Evolutionary conservation across 202 grass and related monocot genomes (phyloP), one percentile per base, ranked within the genome.

Genomic region (Bolboschoenoplectus hybrid): DNA sequence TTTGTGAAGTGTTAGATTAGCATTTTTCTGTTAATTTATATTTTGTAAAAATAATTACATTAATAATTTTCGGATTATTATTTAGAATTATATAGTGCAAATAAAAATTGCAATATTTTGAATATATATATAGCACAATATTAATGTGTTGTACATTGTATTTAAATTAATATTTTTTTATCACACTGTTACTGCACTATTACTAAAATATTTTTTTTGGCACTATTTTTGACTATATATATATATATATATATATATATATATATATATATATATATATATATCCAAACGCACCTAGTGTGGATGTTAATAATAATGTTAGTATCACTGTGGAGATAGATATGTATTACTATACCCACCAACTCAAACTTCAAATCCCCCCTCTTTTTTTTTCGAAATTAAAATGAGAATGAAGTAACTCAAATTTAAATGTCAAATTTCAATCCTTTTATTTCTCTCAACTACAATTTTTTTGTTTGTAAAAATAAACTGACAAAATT

Each of bases 291-390:
- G 43, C 70, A 47, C 68, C 12, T 3, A 49, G 9, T 74, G 45
- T 17, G 69, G 35, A 49, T 74, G 70, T 45, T 17, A 74, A 74
- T 74, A 74, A 74, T 74, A 8, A 32, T 47, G 69, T 1, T 41
- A 35, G 26, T 39, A 58, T 58, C 35, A 40, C 65, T 68, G 36
- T 67, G 13, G 17, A n/a, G 16, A 49, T 16, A n/a, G 43, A 73
- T 2, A 74, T 74, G 44, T 49, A 11, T 74, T 12, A 19, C n/a
- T 12, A 46, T 26, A 26, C 26, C 26, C 26, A 26, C 26, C 26
- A 26, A 26, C 26, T 26, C 26, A 26, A 26, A 26, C 26, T 26
- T 26, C 26, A 26, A 26, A 26, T 26, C 26, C 26, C 26, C 26
- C 26, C 26, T 26, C 26, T 26, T 26, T 26, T 26, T 26, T 26